phyloP scores from a whole-genome alignment of 192 early-diverging fungal genomes.

The Kickxella alabastrina region DNA sequence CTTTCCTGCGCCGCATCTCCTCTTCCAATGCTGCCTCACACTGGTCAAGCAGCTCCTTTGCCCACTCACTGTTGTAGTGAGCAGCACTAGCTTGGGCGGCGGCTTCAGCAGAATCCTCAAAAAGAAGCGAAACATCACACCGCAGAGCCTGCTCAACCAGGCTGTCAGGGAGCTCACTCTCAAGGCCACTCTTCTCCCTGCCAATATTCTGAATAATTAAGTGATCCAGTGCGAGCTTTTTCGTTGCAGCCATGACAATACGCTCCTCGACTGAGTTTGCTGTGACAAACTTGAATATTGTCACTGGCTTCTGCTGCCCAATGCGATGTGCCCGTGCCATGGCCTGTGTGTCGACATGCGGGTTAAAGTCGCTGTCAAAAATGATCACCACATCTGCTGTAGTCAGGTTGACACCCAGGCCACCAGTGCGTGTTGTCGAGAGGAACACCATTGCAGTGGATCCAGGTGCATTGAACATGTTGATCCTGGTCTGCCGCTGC shows the following conservation, averaged over 20 bases:
- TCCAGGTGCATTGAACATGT: constrained; percentile 87
- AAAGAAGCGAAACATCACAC: constrained; percentile 76
- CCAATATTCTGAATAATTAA: constrained; percentile 86
- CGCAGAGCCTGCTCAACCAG: constrained; percentile 68
- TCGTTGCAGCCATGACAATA: constrained; percentile 88
- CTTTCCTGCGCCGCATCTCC: no score
- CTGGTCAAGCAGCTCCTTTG: constrained; percentile 21
- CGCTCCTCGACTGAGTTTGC: constrained; percentile 96
- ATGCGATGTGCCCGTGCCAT: constrained; percentile 97
- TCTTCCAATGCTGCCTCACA: constrained; percentile 14
- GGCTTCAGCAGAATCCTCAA: constrained; percentile 58
- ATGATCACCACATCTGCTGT: constrained; percentile 96
- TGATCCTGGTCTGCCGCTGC: constrained; percentile 79
- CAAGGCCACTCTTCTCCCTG: constrained; percentile 1
- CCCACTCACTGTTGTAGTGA: constrained; percentile 11
- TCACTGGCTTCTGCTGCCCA: constrained; percentile 91
- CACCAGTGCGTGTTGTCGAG: constrained; percentile 89
- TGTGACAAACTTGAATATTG: constrained; percentile 91
- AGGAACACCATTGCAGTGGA: constrained; percentile 88
- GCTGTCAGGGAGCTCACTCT: constrained; percentile 2
- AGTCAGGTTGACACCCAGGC: constrained; percentile 89
- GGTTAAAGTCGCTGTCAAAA: constrained; percentile 89
- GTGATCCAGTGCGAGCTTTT: constrained; percentile 97
- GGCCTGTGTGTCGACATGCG: constrained; percentile 92
- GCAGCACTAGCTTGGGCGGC: constrained; percentile 43